A percentile compares a stretch with the other conserved stretches of the same genome.
phyloP scores from a whole-genome alignment of 179 eudicot genomes.

The Spinacia oleracea region DNA sequence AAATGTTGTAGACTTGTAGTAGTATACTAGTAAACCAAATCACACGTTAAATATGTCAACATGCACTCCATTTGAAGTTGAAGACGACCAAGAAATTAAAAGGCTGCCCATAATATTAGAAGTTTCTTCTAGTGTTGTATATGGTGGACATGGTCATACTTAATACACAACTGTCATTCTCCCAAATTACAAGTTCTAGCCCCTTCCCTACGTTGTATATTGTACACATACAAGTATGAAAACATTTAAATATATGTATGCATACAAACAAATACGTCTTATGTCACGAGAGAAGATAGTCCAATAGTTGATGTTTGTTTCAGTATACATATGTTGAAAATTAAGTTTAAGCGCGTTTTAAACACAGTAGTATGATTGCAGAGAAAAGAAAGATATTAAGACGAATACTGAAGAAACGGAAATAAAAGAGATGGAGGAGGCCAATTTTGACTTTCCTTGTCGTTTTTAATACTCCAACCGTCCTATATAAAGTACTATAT shows the following conservation, averaged over 20 bases:
- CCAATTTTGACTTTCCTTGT: background rate
- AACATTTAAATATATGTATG: no score
- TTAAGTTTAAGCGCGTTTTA: no score
- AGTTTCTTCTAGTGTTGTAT: conserved; percentile 8
- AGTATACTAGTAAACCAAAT: background rate
- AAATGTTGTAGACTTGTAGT: background rate
- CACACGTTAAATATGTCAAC: conserved; percentile 12
- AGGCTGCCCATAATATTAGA: conserved; percentile 27
- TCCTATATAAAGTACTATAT: no score
- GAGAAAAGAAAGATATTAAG: background rate
- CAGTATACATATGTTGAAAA: no score
- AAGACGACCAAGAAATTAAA: conserved; percentile 12
- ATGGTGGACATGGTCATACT: background rate
- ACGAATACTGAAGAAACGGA: background rate
- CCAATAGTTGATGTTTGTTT: no score
- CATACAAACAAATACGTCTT: no score
- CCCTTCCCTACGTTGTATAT: background rate
- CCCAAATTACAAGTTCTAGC: background rate
- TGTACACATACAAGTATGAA: background rate
- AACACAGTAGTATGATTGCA: no score
- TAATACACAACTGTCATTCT: background rate
- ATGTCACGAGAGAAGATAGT: no score
- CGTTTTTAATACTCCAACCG: no score
- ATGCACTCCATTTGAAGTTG: background rate
- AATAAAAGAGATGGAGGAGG: background rate